Base-by-base conservation (phyloP, 768 basidiomycete genomes). In the Phaeotremella skinneri region DNA sequence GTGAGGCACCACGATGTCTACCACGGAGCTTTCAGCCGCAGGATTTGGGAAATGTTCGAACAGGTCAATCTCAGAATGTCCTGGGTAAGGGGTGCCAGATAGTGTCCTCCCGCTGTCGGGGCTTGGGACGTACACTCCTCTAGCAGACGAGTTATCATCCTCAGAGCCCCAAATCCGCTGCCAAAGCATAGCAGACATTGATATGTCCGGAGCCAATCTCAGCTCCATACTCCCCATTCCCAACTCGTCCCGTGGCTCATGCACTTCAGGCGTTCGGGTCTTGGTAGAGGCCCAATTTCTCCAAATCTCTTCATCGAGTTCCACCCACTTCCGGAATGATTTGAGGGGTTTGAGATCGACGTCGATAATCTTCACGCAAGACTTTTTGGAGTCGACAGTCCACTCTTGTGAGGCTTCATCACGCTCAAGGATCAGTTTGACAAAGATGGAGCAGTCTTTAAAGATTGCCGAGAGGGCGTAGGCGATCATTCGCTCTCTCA, bases 401-500 rank as follows among this genome's bases (percentile, higher is more conserved):
- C 63, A 62, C 9, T 62, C 59, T 7, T 58, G n/a, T n/a, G n/a
- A n/a, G n/a, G n/a, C 49, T 49, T 55, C 58, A 20, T 14, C 43
- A 29, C 25, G 42, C 31, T 34, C 55, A 13, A 42, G 20, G 30
- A 16, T 43, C 41, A 52, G 17, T 21, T 80, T 79, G 34, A 86
- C 61, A 54, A 88, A 83, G 53, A 88, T 58, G 0, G 93, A 96
- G 78, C 94, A 99, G 76, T 99, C 94, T 75, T 99, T 99, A 82
- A 99, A 91, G 4, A 89, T 89, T 25, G 90, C 90, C 3, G 91
- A 91, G 52, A 97, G 85, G 21, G 91, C 79, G 75, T 90, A 90
- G 6, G 89, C 86, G 48, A 89, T 78, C 41, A 85, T 71, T 63
- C 87, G 83, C 65, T 87, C 83, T 39, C 83, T 82, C 49, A 89